These are phyloP conservation scores for Closterium sp. DNA, from an alignment of 139 green algal genomes.

Conservation along the genomic window DNA sequence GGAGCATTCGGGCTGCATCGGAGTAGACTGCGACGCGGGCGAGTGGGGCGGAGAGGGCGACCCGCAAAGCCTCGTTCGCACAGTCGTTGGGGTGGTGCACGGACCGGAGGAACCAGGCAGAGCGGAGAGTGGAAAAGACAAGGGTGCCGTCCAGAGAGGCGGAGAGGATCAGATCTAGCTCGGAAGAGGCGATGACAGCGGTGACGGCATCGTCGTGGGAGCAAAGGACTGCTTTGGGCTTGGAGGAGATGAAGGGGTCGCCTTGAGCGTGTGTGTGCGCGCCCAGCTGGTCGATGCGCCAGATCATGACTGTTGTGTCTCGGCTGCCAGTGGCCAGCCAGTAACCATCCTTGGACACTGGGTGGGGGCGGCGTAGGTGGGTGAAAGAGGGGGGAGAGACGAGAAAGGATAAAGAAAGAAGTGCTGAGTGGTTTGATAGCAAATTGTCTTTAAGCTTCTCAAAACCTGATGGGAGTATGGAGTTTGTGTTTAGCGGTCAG, in stretches of 20 bases:
- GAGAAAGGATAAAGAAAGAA: too few species aligned
- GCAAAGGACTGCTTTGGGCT: conserved; percentile 55
- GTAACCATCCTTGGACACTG: not conserved
- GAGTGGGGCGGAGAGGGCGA: not conserved
- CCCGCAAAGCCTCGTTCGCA: not conserved
- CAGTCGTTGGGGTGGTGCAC: conserved; percentile 24
- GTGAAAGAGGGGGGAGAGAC: not conserved
- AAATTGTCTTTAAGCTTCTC: too few species aligned
- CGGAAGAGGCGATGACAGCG: conserved; percentile 55
- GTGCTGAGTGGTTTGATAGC: too few species aligned
- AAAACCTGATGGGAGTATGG: too few species aligned
- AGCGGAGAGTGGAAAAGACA: conserved; percentile 62
- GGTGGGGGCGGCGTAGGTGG: not conserved
- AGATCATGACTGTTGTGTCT: conserved; percentile 69
- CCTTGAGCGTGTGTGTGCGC: not conserved
- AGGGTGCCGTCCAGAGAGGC: conserved; percentile 51
- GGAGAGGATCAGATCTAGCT: conserved; percentile 62
- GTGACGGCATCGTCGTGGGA: conserved; percentile 62
- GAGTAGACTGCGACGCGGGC: conserved; percentile 10
- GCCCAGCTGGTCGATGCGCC: conserved; percentile 47
- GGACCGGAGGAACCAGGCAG: conserved; percentile 50
- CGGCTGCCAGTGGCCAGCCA: conserved; percentile 57
- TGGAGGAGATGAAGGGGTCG: not conserved
- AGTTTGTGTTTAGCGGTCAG: too few species aligned
- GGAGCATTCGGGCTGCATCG: conserved; percentile 5